These are phyloP conservation scores for Medicago arabica DNA, from an alignment of 306 rosid species.

Conservation along the genomic window DNA sequence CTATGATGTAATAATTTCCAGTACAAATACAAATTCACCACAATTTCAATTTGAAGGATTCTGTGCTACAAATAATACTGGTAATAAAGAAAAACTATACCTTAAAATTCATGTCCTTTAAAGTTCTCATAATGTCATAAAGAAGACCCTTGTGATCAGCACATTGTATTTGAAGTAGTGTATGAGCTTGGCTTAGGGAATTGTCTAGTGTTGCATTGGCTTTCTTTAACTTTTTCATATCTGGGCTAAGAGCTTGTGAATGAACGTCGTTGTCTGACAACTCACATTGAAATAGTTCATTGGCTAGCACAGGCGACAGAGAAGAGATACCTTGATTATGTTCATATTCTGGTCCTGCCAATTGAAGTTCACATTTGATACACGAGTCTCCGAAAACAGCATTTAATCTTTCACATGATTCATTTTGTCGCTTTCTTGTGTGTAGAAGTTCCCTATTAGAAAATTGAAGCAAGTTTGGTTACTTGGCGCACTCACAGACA, in stretches of 20 bases:
- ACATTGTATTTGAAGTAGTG: conserved; percentile 69
- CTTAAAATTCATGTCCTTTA: conserved; percentile 73
- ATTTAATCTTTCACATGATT: conserved; percentile 56
- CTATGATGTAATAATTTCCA: neutral
- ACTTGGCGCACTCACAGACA: neutral
- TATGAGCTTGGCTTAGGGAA: conserved; percentile 76
- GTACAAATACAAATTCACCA: neutral
- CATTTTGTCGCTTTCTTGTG: conserved; percentile 66
- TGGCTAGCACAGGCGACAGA: conserved; percentile 58
- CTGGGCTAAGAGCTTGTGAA: conserved; percentile 71
- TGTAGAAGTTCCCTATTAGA: conserved; percentile 68
- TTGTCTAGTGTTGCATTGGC: conserved; percentile 64
- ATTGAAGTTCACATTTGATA: conserved; percentile 68
- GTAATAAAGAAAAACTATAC: conserved; percentile 37
- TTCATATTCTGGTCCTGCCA: conserved; percentile 69
- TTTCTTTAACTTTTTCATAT: conserved; percentile 64
- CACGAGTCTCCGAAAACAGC: conserved; percentile 63
- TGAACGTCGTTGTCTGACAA: conserved; percentile 54
- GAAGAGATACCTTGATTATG: conserved; percentile 58
- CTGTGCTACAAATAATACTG: too few species aligned
- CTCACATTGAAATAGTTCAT: conserved; percentile 65
- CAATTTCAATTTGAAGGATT: neutral
- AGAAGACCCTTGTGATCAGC: conserved; percentile 81
- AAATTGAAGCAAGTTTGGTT: conserved; percentile 23
- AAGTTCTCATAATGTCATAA: conserved; percentile 76